These are phyloP conservation scores for Diaporthe vaccinii DNA, from an alignment of 2,329 filamentous ascomycete species.

Conservation along the genomic window DNA sequence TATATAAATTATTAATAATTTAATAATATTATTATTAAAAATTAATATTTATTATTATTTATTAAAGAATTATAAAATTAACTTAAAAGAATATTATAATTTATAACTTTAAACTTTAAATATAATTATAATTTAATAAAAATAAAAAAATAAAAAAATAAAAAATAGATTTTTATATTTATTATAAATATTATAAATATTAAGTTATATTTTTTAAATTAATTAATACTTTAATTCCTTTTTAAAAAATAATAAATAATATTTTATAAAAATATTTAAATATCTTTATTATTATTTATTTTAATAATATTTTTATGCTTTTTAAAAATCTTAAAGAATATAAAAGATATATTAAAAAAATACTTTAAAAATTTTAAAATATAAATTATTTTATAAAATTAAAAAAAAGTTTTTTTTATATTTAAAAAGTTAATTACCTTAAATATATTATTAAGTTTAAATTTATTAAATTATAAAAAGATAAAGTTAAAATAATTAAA, in stretches of 20 bases:
- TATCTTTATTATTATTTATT: neutral
- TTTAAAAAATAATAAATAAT: neutral
- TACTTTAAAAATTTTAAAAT: neutral
- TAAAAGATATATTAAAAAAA: neutral
- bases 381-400: neutral
- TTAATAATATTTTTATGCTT: neutral
- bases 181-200: too few relatives aligned
- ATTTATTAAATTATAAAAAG: neutral
- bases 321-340: neutral
- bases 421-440: neutral
- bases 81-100: too few relatives aligned
- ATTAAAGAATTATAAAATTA: too few relatives aligned
- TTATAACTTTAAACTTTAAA: too few relatives aligned
- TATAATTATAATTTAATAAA: too few relatives aligned
- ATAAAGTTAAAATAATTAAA: neutral
- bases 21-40: too few relatives aligned
- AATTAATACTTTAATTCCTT: neutral
- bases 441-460: neutral
- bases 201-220: too few relatives aligned
- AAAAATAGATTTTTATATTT: too few relatives aligned
- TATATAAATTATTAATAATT: too few relatives aligned
- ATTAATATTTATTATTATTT: too few relatives aligned
- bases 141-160: too few relatives aligned
- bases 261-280: neutral
- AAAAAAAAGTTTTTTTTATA: neutral